phyloP scores from a whole-genome alignment of 208 protist species.

The Leishmania braziliensis region DNA sequence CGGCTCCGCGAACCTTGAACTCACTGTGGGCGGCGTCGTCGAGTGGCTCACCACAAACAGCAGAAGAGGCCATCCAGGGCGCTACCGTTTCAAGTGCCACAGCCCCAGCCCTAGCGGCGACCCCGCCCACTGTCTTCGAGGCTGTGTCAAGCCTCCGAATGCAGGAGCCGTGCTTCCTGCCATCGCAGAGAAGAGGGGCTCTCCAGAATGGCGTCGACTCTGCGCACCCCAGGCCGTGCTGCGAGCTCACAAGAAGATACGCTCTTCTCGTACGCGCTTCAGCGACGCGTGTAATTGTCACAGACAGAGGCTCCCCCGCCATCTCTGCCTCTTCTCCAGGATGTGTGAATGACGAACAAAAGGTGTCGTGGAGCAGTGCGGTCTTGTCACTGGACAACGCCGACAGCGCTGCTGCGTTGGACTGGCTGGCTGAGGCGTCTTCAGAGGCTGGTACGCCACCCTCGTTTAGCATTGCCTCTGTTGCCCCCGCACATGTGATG shows the following conservation, averaged over 20 bases:
- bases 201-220: neutral
- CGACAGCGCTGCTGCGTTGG: slow-evolving; percentile 12
- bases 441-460: slow-evolving; percentile 2
- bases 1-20: slow-evolving; percentile 14
- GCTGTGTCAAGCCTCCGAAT: slow-evolving; percentile 14
- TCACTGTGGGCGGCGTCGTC: slow-evolving; percentile 6
- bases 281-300: neutral
- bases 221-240: no score
- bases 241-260: neutral
- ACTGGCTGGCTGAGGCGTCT: slow-evolving; percentile 12
- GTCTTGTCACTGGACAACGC: slow-evolving; percentile 15
- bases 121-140: neutral
- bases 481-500: neutral
- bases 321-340: neutral
- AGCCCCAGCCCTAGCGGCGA: neutral
- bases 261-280: neutral
- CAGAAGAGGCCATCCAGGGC: neutral
- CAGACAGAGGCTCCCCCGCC: neutral
- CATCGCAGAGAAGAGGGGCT: neutral
- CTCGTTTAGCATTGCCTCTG: neutral
- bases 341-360: neutral
- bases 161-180: slow-evolving; percentile 12
- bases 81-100: neutral
- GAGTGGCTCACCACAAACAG: neutral
- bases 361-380: slow-evolving; percentile 9